Conservation (phyloP, 306 rosid genomes). For the Vigna hirtella region DNA sequence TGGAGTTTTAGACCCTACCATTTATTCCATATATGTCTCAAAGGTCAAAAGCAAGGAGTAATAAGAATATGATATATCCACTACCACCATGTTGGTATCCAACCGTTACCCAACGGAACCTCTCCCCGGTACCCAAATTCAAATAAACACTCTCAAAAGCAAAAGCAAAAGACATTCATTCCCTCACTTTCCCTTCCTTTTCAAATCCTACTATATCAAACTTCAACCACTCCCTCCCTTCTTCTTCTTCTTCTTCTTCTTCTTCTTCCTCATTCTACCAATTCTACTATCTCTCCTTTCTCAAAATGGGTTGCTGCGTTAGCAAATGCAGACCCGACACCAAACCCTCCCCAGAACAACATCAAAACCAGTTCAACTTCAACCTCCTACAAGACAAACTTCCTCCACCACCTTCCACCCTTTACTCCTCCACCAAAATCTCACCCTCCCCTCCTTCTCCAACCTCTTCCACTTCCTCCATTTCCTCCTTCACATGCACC, state of each 20-base stretch:
- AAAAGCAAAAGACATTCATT: constrained; percentile 46
- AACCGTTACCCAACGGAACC: constrained; percentile 88
- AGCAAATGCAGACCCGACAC: constrained; percentile 83
- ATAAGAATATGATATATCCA: not conserved
- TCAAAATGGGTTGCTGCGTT: constrained; percentile 87
- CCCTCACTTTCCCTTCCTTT: constrained; percentile 43
- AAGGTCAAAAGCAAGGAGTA: constrained; percentile 37
- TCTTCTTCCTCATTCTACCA: not conserved
- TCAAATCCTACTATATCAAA: constrained; percentile 25
- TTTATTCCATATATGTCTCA: not conserved
- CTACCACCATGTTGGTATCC: constrained; percentile 32
- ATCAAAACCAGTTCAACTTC: not conserved
- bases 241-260: not conserved
- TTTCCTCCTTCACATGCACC: constrained; percentile 60
- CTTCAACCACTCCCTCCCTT: not conserved
- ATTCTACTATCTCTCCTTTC: not conserved
- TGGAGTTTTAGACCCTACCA: not conserved
- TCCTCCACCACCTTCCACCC: constrained; percentile 40
- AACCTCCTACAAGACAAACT: constrained; percentile 54
- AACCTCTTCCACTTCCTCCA: constrained; percentile 57
- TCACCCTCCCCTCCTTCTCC: constrained; percentile 72
- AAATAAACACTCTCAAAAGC: constrained; percentile 54
- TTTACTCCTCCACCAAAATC: constrained; percentile 48
- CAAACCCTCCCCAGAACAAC: constrained; percentile 27
- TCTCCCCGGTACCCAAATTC: constrained; percentile 80